Percentiles rank a stretch among this genome's conserved stretches.
Evolutionary conservation across 805 yeast species (phyloP).

Genomic region (Teunomyces lycoperdinae): DNA sequence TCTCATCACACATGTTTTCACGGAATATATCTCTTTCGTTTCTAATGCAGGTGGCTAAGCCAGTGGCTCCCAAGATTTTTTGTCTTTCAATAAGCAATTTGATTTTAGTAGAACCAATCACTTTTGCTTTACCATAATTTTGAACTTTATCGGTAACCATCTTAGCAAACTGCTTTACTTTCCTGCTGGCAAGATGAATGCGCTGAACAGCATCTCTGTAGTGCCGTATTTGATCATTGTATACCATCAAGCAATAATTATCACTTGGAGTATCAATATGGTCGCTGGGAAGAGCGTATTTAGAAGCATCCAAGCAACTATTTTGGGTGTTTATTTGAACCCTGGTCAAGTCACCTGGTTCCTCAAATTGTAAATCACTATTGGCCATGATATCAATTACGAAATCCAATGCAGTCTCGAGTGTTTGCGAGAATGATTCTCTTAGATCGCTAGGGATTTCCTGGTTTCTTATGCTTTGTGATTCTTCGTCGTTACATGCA

Average conservation of each 20-base stretch:
- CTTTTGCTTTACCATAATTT: slow-evolving; percentile 64
- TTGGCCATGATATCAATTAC: slow-evolving; percentile 59
- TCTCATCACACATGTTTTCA: slow-evolving; percentile 77
- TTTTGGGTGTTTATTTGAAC: slow-evolving; percentile 28
- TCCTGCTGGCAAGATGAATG: slow-evolving; percentile 60
- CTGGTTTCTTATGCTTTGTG: slow-evolving; percentile 6
- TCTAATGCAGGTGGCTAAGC: slow-evolving; percentile 63
- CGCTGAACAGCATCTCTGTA: slow-evolving; percentile 69
- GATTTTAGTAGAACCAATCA: slow-evolving; percentile 55
- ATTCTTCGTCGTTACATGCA: slow-evolving; percentile 14
- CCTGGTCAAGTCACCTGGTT: slow-evolving; percentile 24
- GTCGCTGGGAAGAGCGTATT: slow-evolving; percentile 41
- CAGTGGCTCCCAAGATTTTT: slow-evolving; percentile 56
- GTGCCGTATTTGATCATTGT: slow-evolving; percentile 80
- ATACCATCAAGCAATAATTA: slow-evolving; percentile 56
- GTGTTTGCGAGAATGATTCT: slow-evolving; percentile 34
- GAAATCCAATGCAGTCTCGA: slow-evolving; percentile 54
- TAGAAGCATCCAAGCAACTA: slow-evolving; percentile 34
- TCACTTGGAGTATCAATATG: slow-evolving; percentile 36
- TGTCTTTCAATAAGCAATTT: slow-evolving; percentile 52
- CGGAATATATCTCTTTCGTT: slow-evolving; percentile 68
- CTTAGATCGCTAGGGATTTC: slow-evolving; percentile 45
- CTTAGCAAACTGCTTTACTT: slow-evolving; percentile 60
- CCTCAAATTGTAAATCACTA: slow-evolving; percentile 39
- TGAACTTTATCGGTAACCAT: slow-evolving; percentile 71